Base-by-base conservation (phyloP, 1,139 yeast species). In the Saccharomyces hybrid region DNA sequence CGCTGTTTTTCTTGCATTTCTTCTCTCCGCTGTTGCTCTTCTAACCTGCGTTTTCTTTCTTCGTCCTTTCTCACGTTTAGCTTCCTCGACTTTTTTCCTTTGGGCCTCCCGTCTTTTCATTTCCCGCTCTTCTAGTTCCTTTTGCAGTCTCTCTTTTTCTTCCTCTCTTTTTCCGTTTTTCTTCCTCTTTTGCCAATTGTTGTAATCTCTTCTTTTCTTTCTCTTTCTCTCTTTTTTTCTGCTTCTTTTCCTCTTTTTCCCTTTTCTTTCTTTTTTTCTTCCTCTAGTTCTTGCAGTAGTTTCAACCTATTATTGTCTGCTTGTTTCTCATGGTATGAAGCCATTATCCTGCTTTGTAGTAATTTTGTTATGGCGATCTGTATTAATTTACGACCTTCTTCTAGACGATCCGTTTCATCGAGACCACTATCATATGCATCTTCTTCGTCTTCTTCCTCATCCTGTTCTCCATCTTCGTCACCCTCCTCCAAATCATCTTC, bases 231-330 rank as follows among this genome's bases (percentile, higher is more conserved):
- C 82, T 84, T 66, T 87, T 91, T 60, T 78, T 79, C 60, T 78
- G 78, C 66, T 86, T 86, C 70, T 86, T 86, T 67, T 82, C 80
- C 67, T 86, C 95, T 54, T 83, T 83, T 61, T 84, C 93, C 65
- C 81, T 84, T 69, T 83, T 83, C 49, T 84, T 82, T 53, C 78
- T 77, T 63, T 85, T 85, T 89, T 70, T 88, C 96, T 19, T 86
- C 91, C 63, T 88, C 96, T 53, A 89, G 78, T 67, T 89, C 97
- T 67, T 83, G 88, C 58, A 88, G 78, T 56, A 88, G 78, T 66
- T 78, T 82, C 64, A 80, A 79, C 53, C 91, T 86, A 55, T 91
- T 79, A 63, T 86, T 95, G 58, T 85, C 86, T 1, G 96, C 90
- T 31, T 86, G 80, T 58, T 84, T 84, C 59, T 86, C 93, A 56